phyloP scores from a whole-genome alignment of 345 rosid genomes.

The Hibiscus mutabilis region DNA sequence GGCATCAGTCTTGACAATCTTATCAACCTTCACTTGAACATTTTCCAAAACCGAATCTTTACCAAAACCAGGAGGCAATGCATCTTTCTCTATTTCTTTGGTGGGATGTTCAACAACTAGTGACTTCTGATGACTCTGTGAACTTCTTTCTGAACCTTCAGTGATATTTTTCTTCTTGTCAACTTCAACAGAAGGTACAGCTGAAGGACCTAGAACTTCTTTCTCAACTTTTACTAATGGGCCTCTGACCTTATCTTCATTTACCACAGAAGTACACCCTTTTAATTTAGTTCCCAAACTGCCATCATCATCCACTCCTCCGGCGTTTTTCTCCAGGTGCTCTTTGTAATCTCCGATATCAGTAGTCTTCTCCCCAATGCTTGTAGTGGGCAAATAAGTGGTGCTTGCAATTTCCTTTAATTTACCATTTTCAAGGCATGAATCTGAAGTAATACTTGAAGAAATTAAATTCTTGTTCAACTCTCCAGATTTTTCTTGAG shows the following conservation, averaged over 20 bases:
- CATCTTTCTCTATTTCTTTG: conserved; percentile 21
- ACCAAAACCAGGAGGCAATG: conserved; percentile 16
- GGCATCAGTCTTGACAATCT: conserved; percentile 19
- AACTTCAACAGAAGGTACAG: conserved; percentile 9
- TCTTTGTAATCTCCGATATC: conserved; percentile 25
- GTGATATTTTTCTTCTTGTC: conserved; percentile 17
- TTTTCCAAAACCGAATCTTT: conserved; percentile 18
- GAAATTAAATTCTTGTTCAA: conserved; percentile 19
- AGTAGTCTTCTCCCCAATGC: conserved; percentile 16
- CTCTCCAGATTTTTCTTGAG: conserved; percentile 26
- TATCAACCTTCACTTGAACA: conserved; percentile 30
- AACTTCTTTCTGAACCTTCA: conserved; percentile 13
- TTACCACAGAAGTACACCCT: conserved; percentile 14
- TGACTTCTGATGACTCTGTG: conserved; percentile 28
- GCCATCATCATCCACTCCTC: conserved; percentile 24
- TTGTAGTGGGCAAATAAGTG: conserved; percentile 6
- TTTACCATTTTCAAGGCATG: conserved; percentile 33
- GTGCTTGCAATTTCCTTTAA: conserved; percentile 24
- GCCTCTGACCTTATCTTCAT: conserved; percentile 23
- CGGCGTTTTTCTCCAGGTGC: conserved; percentile 23
- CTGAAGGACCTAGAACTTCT: conserved; percentile 18
- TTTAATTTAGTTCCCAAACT: conserved; percentile 23
- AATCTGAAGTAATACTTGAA: conserved; percentile 29
- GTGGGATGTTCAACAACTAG: conserved; percentile 16
- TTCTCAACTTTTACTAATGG: conserved; percentile 19